Evolutionary conservation across 805 yeast genomes (phyloP).

Genomic region (Barnettozyma sp.): DNA sequence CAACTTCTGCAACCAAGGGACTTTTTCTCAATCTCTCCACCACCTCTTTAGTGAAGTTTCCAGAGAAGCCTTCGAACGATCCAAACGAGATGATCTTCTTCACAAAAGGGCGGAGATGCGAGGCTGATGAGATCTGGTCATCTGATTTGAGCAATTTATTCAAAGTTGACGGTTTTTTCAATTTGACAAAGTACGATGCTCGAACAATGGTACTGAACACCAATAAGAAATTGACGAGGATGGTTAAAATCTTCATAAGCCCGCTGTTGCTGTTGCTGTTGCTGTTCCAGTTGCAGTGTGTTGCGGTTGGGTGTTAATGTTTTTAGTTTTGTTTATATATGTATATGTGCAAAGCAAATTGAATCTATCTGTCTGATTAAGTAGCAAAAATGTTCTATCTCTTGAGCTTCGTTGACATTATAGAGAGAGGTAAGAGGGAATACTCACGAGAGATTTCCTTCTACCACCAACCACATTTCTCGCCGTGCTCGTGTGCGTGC

Average conservation of each 20-base stretch:
- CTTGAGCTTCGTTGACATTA: no score
- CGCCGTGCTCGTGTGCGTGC: no score
- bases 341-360: no score
- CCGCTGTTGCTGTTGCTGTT: not conserved
- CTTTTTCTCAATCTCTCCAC: constrained; percentile 43
- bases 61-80: constrained; percentile 62
- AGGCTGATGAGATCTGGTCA: constrained; percentile 24
- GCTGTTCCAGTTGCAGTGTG: no score
- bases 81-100: constrained; percentile 58
- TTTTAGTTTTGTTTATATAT: no score
- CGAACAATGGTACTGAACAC: constrained; percentile 2
- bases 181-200: constrained; percentile 22
- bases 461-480: no score
- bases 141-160: constrained; percentile 17
- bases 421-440: no score
- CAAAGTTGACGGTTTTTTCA: constrained; percentile 20
- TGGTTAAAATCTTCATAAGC: constrained; percentile 1
- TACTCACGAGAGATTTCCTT: no score
- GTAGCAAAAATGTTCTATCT: no score
- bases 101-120: constrained; percentile 41
- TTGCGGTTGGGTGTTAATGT: no score
- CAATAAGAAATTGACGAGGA: not conserved
- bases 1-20: constrained; percentile 61
- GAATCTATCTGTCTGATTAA: no score
- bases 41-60: constrained; percentile 45